Evolutionary conservation across 371 early-diverging fungal genomes (phyloP), one percentile per base, ranked within the genome.

Genomic region (Mucor saturninus): DNA sequence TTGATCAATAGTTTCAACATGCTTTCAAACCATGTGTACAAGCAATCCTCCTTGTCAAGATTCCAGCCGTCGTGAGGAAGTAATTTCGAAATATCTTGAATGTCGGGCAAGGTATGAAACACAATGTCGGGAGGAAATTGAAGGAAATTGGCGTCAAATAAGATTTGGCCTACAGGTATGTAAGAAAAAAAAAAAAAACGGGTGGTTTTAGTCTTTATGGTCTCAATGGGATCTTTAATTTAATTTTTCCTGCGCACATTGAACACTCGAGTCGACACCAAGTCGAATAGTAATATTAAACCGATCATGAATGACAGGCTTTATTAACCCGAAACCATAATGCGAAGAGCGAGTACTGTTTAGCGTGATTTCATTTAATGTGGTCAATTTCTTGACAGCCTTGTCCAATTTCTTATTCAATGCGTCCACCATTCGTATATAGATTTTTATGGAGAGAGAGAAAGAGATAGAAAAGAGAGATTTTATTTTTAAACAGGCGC

Each of bases 81-180:
- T 43, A 63, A 29, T 11, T 3, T 38, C 3, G 1, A 14, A 5
- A 32, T 7, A 14, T 56, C 28, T 9, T 49, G 37, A 30, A 39
- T 38, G 8, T n/a, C 2, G 3, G 26, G 3, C n/a, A 37, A 13
- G 6, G 31, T 42, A 5, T 32, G 46, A 32, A 63, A 51, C 4
- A 57, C 21, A 32, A 63, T 50, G 26, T 63, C 64, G 26, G 64
- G 64, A 5, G 64, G 64, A 31, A 51, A 52, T 11, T 15, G 8
- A 8, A 50, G 35, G 11, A 51, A 26, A 4, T 31, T 26, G 5
- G 57, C 32, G 42, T 63, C 64, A 43, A 56, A 52, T 32, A 56
- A 21, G 11, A 63, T 38, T 52, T 56, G 64, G n/a, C 45, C 64
- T 63, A 63, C 29, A 21, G 1, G 21, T 21, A 21, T 21, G 21